These are phyloP conservation scores for Esteya vermicola DNA, from an alignment of 2,329 filamentous ascomycete genomes.

Conservation along the genomic window DNA sequence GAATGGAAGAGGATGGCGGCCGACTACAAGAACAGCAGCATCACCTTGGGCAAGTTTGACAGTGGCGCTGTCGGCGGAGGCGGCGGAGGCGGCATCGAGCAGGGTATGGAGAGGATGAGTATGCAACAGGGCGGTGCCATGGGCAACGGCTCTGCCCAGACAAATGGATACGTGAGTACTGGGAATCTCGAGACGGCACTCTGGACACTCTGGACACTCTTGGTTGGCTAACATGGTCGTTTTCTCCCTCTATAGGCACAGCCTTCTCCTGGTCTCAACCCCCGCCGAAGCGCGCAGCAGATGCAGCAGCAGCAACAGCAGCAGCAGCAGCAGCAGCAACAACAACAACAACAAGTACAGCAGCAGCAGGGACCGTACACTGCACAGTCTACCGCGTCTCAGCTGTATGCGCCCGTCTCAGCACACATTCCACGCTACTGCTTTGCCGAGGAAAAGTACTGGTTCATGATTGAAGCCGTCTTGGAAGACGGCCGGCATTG, in stretches of 20 bases:
- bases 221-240: not conserved
- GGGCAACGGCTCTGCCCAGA: slow-evolving; percentile 26
- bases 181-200: not conserved
- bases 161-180: slow-evolving; percentile 35
- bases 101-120: slow-evolving; percentile 68
- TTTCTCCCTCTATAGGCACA: slow-evolving; percentile 13
- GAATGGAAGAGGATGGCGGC: slow-evolving; percentile 99
- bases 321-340: slow-evolving; percentile 13
- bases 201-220: not conserved
- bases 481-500: slow-evolving; percentile 84
- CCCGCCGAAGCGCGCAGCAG: slow-evolving; percentile 16
- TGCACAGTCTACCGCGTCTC: slow-evolving; percentile 30
- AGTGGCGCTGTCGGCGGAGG: slow-evolving; percentile 30
- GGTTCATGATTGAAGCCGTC: slow-evolving; percentile 89
- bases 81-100: slow-evolving; percentile 40
- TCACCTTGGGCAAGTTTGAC: slow-evolving; percentile 85
- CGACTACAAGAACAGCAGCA: slow-evolving; percentile 98
- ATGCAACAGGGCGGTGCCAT: slow-evolving; percentile 36
- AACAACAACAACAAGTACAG: no score
- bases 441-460: slow-evolving; percentile 95
- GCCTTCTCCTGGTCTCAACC: slow-evolving; percentile 19
- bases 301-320: slow-evolving; percentile 15
- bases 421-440: slow-evolving; percentile 87
- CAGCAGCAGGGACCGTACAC: slow-evolving; percentile 4
- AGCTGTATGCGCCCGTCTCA: slow-evolving; percentile 60